Base-by-base conservation (phyloP, 2,329 filamentous ascomycete species). In the Aspergillus proliferans region DNA sequence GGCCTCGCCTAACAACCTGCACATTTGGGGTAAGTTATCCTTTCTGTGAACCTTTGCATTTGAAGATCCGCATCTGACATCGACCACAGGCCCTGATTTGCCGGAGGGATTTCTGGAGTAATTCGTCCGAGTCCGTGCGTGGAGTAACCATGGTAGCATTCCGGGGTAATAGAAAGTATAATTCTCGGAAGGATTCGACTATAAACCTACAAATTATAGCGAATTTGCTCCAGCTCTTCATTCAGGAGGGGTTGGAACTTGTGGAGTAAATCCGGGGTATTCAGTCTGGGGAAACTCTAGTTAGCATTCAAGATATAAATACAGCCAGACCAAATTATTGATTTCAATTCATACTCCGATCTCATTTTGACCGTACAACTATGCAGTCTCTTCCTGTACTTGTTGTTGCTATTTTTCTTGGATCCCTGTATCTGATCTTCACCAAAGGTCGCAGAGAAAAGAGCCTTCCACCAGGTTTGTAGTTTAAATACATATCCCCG, bases 1-100 rank as follows among this genome's bases (percentile, higher is more conserved):
- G 21, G 48, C 48, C n/a, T 38, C 48, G n/a, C 48, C 48, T 19
- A 39, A 50, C 33, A 52, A 33, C 44, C 45, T 45, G 47, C 47
- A 49, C 18, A 21, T 49, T 6, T 49, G 47, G 47, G 47, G 47
- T 49, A 49, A 6, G 43, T 34, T 43, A 14, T 10, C 42, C 4
- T 15, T 30, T 8, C 2, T 10, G 6, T 22, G 3, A 15, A 18
- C n/a, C 8, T 2, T 12, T 26, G 5, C 6, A 14, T 28, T 12
- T 15, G n/a, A 14, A 9, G 14, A 9, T 26, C n/a, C 3, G 10
- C n/a, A 4, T 5, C 21, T 24, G 40, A 42, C n/a, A 15, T 9
- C 41, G 15, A 15, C 10, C 1, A 18, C n/a, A 43, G 42, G 42
- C 10, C 42, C 42, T 10, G 42, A 43, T 30, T 28, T 43, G 10